phyloP scores from a whole-genome alignment of 306 rosid species.

The Hippophae tibetana region DNA sequence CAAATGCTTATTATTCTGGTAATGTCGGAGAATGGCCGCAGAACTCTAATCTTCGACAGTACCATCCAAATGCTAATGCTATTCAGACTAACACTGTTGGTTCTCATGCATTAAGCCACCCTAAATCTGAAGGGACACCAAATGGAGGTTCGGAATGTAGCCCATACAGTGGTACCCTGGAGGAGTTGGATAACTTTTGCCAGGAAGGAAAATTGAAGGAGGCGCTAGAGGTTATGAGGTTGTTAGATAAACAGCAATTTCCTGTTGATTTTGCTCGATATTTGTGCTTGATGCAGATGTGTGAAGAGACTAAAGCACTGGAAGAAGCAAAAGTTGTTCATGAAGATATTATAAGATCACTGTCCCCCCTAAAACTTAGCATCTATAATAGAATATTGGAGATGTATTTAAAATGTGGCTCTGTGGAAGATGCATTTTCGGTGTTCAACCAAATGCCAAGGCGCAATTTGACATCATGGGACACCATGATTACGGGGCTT shows the following conservation, averaged over 20 bases:
- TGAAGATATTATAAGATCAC: constrained; percentile 22
- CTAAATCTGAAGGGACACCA: constrained; percentile 19
- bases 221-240: constrained; percentile 47
- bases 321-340: constrained; percentile 62
- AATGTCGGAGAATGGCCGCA: constrained; percentile 21
- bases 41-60: constrained; percentile 24
- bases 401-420: constrained; percentile 72
- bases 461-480: constrained; percentile 72
- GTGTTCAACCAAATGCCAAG: constrained; percentile 52
- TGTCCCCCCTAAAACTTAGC: constrained; percentile 44
- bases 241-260: constrained; percentile 35
- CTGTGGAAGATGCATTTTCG: constrained; percentile 46
- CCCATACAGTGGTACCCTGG: constrained; percentile 32
- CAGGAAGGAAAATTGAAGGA: constrained; percentile 65
- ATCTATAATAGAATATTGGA: constrained; percentile 58
- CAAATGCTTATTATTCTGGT: constrained; percentile 12
- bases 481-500: constrained; percentile 58
- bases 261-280: constrained; percentile 41
- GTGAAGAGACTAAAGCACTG: constrained; percentile 50
- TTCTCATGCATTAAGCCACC: constrained; percentile 25
- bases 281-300: constrained; percentile 39
- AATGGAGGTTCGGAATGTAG: constrained; percentile 21
- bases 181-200: constrained; percentile 52
- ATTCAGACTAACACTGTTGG: constrained; percentile 20
- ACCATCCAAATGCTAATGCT: constrained; percentile 26